Conservation (phyloP, 1,139 yeast species). For the Protomyces arabidopsidicola region DNA sequence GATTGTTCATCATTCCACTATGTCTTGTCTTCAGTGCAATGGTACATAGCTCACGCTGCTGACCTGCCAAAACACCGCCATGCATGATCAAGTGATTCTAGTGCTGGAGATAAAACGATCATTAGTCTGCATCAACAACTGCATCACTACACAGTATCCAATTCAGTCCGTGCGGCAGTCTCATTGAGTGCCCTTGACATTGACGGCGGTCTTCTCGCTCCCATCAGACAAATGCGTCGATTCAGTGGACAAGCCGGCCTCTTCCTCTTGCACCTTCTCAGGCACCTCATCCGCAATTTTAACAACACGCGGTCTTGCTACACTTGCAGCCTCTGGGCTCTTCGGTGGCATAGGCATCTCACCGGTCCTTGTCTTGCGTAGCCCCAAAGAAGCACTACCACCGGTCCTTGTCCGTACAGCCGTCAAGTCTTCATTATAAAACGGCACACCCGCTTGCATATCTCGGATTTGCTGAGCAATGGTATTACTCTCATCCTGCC, state of each 20-base stretch:
- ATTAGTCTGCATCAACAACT: no score
- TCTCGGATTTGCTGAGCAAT: not conserved
- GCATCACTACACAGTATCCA: no score
- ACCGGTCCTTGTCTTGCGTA: not conserved
- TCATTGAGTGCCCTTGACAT: no score
- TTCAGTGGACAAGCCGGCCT: not conserved
- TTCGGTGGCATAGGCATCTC: not conserved
- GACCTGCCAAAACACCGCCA: no score
- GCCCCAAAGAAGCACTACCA: not conserved
- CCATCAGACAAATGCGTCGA: not conserved
- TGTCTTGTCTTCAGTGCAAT: no score
- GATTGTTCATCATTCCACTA: no score
- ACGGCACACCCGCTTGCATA: not conserved
- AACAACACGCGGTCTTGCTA: no score
- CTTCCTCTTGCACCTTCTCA: not conserved
- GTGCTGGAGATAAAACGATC: no score
- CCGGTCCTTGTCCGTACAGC: not conserved
- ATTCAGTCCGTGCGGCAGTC: no score
- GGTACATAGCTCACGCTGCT: no score
- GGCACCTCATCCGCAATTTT: no score
- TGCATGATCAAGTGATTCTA: no score
- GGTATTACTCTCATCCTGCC: not conserved
- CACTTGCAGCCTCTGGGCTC: not conserved
- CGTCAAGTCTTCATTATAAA: not conserved
- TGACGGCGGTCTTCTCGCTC: not conserved